Base-by-base conservation (phyloP, 176 grass and related monocot species). In the Ananas comosus region DNA sequence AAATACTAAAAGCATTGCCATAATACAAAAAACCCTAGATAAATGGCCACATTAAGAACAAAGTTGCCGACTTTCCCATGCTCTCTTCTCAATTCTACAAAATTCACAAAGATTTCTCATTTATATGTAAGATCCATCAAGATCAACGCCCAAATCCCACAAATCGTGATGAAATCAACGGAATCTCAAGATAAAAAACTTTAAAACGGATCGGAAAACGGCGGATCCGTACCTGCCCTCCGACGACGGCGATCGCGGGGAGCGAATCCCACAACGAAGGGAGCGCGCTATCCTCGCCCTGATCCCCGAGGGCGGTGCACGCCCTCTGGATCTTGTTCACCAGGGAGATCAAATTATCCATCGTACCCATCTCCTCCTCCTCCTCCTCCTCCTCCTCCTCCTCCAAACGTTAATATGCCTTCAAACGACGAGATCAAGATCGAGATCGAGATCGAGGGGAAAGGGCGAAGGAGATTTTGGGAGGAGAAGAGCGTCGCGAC, bases 211-310 rank as follows among this genome's bases (percentile, higher is more conserved):
- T 9, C 25, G 12, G 1, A 1, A 13, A 47, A 63, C 6, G 10
- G 27, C 29, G 29, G 64, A 53, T 1, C 13, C 3, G 71, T 28
- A 96, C 91, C 91, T 96, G 91, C 47, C 91, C 91, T 74, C 91
- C 91, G 33, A 96, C 91, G 72, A 96, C 87, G 67, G 91, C 91
- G 70, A 96, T 96, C 23, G 91, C 56, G 4, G 91, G 91, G 63
- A 96, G 91, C 58, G 91, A 85, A 78, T 96, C 91, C 91, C 91
- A 96, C 63, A 96, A 87, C 68, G 91, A 87, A 11, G 91, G 91
- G 11, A 96, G 87, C 69, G 91, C 83, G 76, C 87, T 91, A 51
- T 96, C 91, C 67, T 96, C 87, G 9, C 91, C 91, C 74, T 96
- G 81, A 80, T 96, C 91, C 49, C 91, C 91, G 66, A 96, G 91